Base-by-base conservation (phyloP, 2,329 filamentous ascomycete species). In the Triangularia verruculosa region DNA sequence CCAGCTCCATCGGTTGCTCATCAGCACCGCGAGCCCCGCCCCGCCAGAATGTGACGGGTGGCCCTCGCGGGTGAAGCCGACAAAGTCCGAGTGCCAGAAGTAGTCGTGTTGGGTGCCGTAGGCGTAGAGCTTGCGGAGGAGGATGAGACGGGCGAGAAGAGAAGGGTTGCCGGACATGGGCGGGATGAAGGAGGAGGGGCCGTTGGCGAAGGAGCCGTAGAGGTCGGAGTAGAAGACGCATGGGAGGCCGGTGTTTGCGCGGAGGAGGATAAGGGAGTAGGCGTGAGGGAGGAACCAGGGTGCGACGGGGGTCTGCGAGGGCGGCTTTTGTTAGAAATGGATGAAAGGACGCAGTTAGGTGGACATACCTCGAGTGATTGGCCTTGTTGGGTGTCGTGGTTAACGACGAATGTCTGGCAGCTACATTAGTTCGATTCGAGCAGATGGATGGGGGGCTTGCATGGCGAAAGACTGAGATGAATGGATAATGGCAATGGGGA, bases 181-280 rank as follows among this genome's bases (percentile, higher is more conserved):
- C 0, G 71, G 70, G 1, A 62, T 63, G 53, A 68, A 68, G 59
- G 66, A 69, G 55, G 63, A 62, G 3, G 75, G 76, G 12, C 51
- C 51, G 1, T 11, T n/a, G n/a, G 76, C 80, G 53, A 77, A 73
- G 57, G 87, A 86, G 22, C 88, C 88, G 73, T 89, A 90, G 0
- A 91, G 73, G 70, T 91, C 88, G 24, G 88, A 87, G 72, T 87
- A 91, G 73, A 92, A 92, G 34, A 90, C 77, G 69, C 86, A 90
- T 0, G 89, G 89, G 27, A 86, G 82, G 15, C 88, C 88, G 32
- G 84, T 78, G 57, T 80, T 75, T 15, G 71, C 70, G 12, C 87
- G 83, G 34, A 91, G 83, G 2, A 91, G 81, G 64, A 90, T 89
- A 34, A 91, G 78, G 1, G 86, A 78, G 73, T 91, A 90, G 24